A percentile compares a stretch with the other conserved stretches of the same genome.
Evolutionary conservation across 2,329 filamentous ascomycete species (phyloP).

Genomic region (Acephala macrosclerotiorum): DNA sequence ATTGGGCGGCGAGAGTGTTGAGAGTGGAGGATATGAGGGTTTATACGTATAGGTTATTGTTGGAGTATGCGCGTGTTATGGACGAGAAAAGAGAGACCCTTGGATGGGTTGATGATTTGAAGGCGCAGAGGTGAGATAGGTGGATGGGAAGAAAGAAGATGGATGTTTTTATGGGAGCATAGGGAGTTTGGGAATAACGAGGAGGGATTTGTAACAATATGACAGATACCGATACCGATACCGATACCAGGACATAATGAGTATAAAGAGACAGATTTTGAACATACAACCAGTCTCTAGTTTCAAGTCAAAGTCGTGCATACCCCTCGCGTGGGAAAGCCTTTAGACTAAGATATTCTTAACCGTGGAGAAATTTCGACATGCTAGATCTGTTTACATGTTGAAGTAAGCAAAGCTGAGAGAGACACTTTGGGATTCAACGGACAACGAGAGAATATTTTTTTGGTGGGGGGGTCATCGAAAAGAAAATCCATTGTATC

Average conservation of each 20-base stretch:
- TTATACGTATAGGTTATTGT: constrained; percentile 67
- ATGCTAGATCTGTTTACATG: too few species aligned
- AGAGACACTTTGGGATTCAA: too few species aligned
- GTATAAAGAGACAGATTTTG: too few species aligned
- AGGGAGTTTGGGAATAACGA: neutral
- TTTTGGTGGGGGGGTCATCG: too few species aligned
- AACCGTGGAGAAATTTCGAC: too few species aligned
- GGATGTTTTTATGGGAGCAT: neutral
- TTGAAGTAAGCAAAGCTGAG: too few species aligned
- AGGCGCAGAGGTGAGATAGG: neutral
- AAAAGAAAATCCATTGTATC: neutral
- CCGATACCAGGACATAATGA: too few species aligned
- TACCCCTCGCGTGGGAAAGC: too few species aligned
- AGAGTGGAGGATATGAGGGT: constrained; percentile 68
- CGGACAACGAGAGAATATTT: neutral
- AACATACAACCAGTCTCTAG: too few species aligned
- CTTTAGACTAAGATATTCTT: too few species aligned
- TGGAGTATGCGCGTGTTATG: constrained; percentile 60
- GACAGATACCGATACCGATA: too few species aligned
- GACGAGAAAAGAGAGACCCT: constrained; percentile 41
- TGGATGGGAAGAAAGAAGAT: neutral
- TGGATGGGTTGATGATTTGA: constrained; percentile 32
- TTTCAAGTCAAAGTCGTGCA: too few species aligned
- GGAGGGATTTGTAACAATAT: neutral
- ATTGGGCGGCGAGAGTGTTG: constrained; percentile 75